A percentile compares a stretch with the other conserved stretches of the same genome.
Evolutionary conservation across 2,329 filamentous ascomycete genomes (phyloP).

Genomic region (Colletotrichum australisinense): DNA sequence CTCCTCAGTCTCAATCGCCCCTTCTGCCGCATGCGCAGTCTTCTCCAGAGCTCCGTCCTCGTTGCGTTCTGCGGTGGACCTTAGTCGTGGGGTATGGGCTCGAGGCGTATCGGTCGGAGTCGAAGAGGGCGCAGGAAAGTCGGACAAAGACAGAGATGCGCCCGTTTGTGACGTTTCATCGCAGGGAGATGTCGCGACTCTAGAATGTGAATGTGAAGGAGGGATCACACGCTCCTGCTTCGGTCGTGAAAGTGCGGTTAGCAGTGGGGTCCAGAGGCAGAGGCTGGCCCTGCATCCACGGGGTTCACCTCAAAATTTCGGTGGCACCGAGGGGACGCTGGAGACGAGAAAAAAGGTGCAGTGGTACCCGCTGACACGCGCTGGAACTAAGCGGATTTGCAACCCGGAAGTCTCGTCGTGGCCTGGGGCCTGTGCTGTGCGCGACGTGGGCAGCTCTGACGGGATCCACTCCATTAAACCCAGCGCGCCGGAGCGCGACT

Average conservation of each 20-base stretch:
- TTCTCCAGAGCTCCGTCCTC: constrained; percentile 11
- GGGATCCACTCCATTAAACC: constrained; percentile 26
- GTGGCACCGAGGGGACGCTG: not conserved
- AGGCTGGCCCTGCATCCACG: constrained; percentile 11
- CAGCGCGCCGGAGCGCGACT: constrained; percentile 23
- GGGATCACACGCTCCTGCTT: constrained; percentile 17
- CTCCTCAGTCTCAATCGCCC: not conserved
- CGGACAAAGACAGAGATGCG: constrained; percentile 3
- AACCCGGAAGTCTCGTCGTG: not conserved
- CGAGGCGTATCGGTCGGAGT: not conserved
- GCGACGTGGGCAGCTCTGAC: not conserved
- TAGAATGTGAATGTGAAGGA: not conserved
- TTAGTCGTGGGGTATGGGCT: not conserved
- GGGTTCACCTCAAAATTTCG: constrained; percentile 14
- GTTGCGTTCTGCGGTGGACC: not conserved
- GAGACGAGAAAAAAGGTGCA: not conserved
- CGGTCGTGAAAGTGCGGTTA: constrained; percentile 32
- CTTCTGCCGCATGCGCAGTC: constrained; percentile 16
- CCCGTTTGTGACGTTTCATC: constrained; percentile 28
- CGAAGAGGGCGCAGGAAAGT: not conserved
- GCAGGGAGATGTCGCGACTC: constrained; percentile 3
- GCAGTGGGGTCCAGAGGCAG: constrained; percentile 28
- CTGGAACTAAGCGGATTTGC: constrained; percentile 17
- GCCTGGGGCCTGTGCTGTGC: not conserved
- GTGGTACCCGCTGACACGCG: constrained; percentile 16